Evolutionary conservation across 768 basidiomycete genomes (phyloP), one percentile per base, ranked within the genome.

Genomic region (Tremella fuciformis): DNA sequence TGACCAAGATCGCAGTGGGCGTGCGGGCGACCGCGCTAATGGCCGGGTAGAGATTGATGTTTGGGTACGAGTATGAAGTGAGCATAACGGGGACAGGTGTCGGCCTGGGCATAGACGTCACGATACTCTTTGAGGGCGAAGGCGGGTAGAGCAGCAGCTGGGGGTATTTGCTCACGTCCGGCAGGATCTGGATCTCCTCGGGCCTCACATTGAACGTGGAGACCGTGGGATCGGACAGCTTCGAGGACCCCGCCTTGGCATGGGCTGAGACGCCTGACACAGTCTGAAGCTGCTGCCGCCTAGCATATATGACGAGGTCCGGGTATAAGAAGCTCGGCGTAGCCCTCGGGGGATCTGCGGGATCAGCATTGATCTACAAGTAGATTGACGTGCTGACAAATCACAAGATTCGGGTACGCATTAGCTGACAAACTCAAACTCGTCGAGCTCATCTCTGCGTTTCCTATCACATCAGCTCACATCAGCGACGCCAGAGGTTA

Each of bases 351-450:
- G 29, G 29, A 11, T 34, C 29, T 34, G 29, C 29, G 22, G 4
- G 8, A 15, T 46, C 42, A 46, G 42, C 15, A 22, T 15, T 8
- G 29, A 34, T 9, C 3, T 50, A n/a, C 22, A 50, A 19, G 22
- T 3, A 29, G 49, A 4, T 16, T 6, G 25, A 34, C 41, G 21
- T 13, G 13, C 38, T 46, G 13, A 49, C 42, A 56, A 44, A 56
- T 56, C 2, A 47, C 46, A 11, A 56, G 11, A n/a, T 56, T 38
- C 11, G 55, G 55, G 48, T 56, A 56, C 9, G n/a, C 19, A 38
- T 15, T 19, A 19, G 25, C 47, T 26, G 46, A 56, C 55, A 29
- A 25, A 29, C 25, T 56, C 55, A 44, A 56, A 56, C 37, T 41
- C 44, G 11, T 55, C 53, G 13, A 41, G 22, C 16, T 56, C 46